A percentile compares a stretch with the other conserved stretches of the same genome.
Conservation (phyloP, 2,329 filamentous ascomycete species). For the Fusarium mangiferae region DNA sequence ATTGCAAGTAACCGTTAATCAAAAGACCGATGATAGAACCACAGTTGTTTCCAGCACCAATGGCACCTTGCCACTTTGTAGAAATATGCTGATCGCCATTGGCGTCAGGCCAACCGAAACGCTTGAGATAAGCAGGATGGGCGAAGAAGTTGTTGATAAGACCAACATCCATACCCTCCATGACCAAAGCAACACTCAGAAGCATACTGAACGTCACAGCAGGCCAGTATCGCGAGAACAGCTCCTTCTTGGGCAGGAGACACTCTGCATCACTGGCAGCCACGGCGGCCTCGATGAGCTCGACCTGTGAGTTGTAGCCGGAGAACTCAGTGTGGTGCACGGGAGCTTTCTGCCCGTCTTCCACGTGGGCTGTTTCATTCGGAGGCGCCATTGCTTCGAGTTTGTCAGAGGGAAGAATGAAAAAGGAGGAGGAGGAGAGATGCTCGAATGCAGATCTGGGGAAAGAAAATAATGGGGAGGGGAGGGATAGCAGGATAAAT, state of each 20-base stretch:
- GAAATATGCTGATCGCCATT: constrained; percentile 54
- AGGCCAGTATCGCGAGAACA: constrained; percentile 46
- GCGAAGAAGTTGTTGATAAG: constrained; percentile 56
- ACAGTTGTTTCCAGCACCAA: constrained; percentile 58
- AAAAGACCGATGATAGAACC: constrained; percentile 63
- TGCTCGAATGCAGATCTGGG: constrained; percentile 29
- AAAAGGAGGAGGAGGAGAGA: background rate
- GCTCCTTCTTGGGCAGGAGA: constrained; percentile 45
- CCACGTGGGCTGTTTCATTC: constrained; percentile 20
- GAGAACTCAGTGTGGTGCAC: constrained; percentile 42
- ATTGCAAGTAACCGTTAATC: constrained; percentile 59
- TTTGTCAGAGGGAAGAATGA: background rate
- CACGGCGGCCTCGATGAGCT: constrained; percentile 50
- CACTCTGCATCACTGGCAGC: constrained; percentile 45
- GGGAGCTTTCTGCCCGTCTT: constrained; percentile 21
- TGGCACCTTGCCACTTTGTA: constrained; percentile 59
- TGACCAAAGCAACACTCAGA: constrained; percentile 49
- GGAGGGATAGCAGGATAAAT: constrained; percentile 3
- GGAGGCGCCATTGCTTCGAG: constrained; percentile 20
- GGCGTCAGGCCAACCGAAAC: constrained; percentile 49
- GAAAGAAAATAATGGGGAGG: background rate
- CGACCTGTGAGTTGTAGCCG: constrained; percentile 38
- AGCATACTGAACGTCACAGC: constrained; percentile 45
- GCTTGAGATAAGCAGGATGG: constrained; percentile 56
- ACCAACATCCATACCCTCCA: constrained; percentile 55